These are phyloP conservation scores for Colletotrichum tamarilloi DNA, from an alignment of 2,329 filamentous ascomycete species.

Conservation along the genomic window DNA sequence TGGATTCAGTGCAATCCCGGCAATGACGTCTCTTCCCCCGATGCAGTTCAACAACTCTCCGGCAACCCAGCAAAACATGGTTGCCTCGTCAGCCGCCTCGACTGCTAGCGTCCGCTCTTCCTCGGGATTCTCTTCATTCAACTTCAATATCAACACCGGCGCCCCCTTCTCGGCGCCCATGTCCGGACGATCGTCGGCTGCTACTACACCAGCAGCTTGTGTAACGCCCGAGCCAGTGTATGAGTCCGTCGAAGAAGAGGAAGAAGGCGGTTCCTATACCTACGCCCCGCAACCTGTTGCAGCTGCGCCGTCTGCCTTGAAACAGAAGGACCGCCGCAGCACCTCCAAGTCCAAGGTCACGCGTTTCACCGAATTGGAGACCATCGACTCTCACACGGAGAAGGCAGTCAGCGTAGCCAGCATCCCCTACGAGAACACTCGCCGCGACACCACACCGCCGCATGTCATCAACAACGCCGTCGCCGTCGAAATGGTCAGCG, in stretches of 20 bases:
- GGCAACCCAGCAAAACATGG: not conserved
- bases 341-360: constrained; percentile 39
- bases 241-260: constrained; percentile 26
- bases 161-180: constrained; percentile 31
- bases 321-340: constrained; percentile 38
- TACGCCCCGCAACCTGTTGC: constrained; percentile 9
- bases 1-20: constrained; percentile 42
- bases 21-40: constrained; percentile 15
- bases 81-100: constrained; percentile 31
- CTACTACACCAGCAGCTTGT: constrained; percentile 32
- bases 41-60: constrained; percentile 19
- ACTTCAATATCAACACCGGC: constrained; percentile 25
- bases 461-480: constrained; percentile 39
- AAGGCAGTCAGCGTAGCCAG: constrained; percentile 13
- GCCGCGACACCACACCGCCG: constrained; percentile 30
- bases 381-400: constrained; percentile 43
- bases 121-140: constrained; percentile 30
- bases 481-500: constrained; percentile 21
- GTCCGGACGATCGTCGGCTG: constrained; percentile 29
- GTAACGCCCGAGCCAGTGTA: constrained; percentile 32
- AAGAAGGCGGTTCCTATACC: constrained; percentile 12
- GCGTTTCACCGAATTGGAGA: constrained; percentile 46
- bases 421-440: constrained; percentile 11
- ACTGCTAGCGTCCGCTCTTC: constrained; percentile 26
- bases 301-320: constrained; percentile 17